Conservation (phyloP, 176 grass and related monocot genomes). For the Pontederia paniculata region DNA sequence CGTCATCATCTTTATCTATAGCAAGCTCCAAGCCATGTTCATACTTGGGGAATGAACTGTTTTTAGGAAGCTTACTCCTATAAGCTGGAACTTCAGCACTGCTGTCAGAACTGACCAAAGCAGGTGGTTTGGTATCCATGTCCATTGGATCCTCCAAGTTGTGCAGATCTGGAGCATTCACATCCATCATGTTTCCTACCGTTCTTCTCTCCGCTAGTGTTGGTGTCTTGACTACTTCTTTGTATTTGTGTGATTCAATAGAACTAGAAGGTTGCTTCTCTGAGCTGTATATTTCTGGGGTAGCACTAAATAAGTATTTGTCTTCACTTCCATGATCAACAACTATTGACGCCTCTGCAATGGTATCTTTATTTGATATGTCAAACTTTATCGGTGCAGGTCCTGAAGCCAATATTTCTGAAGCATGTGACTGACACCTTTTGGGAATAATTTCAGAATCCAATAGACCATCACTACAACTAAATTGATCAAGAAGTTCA, state of each 20-base stretch:
- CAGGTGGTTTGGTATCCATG: slow-evolving; percentile 49
- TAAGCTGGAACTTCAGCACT: slow-evolving; percentile 55
- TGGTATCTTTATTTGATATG: slow-evolving; percentile 34
- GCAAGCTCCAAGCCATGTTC: slow-evolving; percentile 19
- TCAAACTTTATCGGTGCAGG: slow-evolving; percentile 38
- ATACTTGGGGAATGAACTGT: slow-evolving; percentile 22
- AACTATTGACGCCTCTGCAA: slow-evolving; percentile 25
- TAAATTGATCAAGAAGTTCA: slow-evolving; percentile 23
- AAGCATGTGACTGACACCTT: slow-evolving; percentile 14
- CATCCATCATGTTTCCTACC: slow-evolving; percentile 18
- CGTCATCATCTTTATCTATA: slow-evolving; percentile 64
- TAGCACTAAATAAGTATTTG: slow-evolving; percentile 20
- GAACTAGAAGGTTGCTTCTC: slow-evolving; percentile 28
- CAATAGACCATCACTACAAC: slow-evolving; percentile 20
- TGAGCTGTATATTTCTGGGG: slow-evolving; percentile 28
- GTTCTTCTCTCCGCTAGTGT: slow-evolving; percentile 3
- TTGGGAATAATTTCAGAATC: slow-evolving; percentile 20
- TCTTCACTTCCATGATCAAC: slow-evolving; percentile 26
- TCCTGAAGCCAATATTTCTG: slow-evolving; percentile 14
- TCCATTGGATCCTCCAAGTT: slow-evolving; percentile 45
- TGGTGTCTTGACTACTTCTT: slow-evolving; percentile 32
- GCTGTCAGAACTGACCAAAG: slow-evolving; percentile 83
- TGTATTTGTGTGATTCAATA: slow-evolving; percentile 33
- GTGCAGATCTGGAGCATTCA: slow-evolving; percentile 31
- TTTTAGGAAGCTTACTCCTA: slow-evolving; percentile 26